phyloP scores from a whole-genome alignment of 2,329 filamentous ascomycete genomes.

The Metarhizium sp. region DNA sequence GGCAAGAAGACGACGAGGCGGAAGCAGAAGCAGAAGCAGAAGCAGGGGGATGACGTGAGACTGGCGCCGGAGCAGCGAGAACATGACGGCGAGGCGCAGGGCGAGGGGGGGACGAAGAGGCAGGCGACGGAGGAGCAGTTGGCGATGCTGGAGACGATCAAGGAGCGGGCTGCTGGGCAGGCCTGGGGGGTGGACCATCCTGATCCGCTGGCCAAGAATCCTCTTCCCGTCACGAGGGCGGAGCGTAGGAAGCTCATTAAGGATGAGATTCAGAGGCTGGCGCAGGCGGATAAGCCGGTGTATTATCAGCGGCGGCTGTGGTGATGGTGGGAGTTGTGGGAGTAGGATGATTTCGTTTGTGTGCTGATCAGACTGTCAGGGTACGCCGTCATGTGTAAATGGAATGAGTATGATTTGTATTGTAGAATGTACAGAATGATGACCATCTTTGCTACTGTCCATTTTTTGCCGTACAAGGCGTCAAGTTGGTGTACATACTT shows the following conservation, averaged over 20 bases:
- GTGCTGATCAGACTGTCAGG: no score
- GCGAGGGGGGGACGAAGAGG: constrained; percentile 7
- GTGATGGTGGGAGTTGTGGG: constrained; percentile 19
- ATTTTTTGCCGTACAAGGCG: no score
- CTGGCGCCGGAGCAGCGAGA: not conserved
- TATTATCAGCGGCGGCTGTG: constrained; percentile 48
- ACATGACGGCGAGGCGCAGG: constrained; percentile 4
- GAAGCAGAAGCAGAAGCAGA: constrained; percentile 1
- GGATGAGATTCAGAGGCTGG: constrained; percentile 41
- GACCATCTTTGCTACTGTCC: no score
- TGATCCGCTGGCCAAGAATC: constrained; percentile 26
- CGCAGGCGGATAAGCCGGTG: constrained; percentile 34
- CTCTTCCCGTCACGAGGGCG: constrained; percentile 40
- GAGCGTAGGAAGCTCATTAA: constrained; percentile 49
- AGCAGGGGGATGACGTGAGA: constrained; percentile 10
- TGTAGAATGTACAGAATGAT: no score
- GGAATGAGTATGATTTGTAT: no score
- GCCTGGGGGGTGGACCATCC: constrained; percentile 24
- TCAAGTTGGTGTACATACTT: no score
- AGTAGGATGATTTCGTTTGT: no score
- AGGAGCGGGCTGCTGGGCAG: constrained; percentile 22
- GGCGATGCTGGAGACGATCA: constrained; percentile 22
- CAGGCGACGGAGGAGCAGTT: constrained; percentile 16
- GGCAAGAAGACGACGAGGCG: not conserved
- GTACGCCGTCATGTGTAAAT: no score